Conservation (phyloP, 2,329 filamentous ascomycete species). For the Pleoardoris graminearum region DNA sequence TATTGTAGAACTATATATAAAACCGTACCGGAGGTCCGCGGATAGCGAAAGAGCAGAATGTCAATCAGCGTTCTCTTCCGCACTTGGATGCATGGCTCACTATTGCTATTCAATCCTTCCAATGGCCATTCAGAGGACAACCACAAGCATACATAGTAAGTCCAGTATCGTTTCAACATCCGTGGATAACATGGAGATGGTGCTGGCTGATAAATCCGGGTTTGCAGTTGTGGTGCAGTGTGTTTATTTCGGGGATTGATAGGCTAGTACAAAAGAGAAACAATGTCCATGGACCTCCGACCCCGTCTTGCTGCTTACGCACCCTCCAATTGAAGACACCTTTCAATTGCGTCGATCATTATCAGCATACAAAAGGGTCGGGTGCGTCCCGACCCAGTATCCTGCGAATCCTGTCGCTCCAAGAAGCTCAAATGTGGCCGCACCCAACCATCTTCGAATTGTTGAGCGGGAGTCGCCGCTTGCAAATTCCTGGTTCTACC, state of each 20-base stretch:
- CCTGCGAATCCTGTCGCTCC: constrained; percentile 9
- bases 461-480: constrained; percentile 2
- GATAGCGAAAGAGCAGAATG: too few relatives aligned
- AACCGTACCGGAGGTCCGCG: too few relatives aligned
- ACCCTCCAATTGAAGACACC: too few relatives aligned
- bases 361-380: not conserved
- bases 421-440: constrained; percentile 13
- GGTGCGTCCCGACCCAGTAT: constrained; percentile 4
- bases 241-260: not conserved
- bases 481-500: constrained; percentile 3
- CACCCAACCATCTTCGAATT: constrained; percentile 12
- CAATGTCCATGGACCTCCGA: not conserved
- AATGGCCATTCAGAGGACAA: too few relatives aligned
- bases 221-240: not conserved
- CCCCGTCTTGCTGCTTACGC: too few relatives aligned
- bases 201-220: not conserved
- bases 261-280: not conserved
- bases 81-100: too few relatives aligned
- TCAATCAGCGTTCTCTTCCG: too few relatives aligned
- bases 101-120: too few relatives aligned
- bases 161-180: too few relatives aligned
- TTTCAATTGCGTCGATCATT: not conserved
- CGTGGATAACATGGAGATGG: too few relatives aligned
- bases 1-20: too few relatives aligned
- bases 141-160: too few relatives aligned